A percentile compares a stretch with the other conserved stretches of the same genome.
These are phyloP conservation scores for Boletus patriciae DNA, from an alignment of 768 basidiomycete species.

Conservation along the genomic window DNA sequence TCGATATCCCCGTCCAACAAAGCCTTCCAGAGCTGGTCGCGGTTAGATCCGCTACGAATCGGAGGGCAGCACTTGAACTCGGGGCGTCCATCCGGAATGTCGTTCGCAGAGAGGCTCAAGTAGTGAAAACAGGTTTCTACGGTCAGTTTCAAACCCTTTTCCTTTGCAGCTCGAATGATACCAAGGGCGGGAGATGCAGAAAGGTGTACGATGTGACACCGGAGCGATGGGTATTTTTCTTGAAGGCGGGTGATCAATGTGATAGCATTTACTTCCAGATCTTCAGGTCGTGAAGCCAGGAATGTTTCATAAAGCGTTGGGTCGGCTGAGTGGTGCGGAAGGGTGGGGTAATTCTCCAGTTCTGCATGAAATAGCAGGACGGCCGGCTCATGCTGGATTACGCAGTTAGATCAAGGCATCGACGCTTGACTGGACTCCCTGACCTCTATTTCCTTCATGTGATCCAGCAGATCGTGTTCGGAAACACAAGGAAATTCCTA, in stretches of 20 bases:
- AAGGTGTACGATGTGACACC: conserved; percentile 94
- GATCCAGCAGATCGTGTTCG: conserved; percentile 60
- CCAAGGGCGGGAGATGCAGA: conserved; percentile 84
- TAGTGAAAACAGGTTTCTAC: conserved; percentile 99
- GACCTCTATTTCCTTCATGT: conserved; percentile 79
- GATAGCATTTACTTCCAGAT: conserved; percentile 81
- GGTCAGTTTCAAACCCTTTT: conserved; percentile 67
- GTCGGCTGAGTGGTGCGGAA: conserved; percentile 34
- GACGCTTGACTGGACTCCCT: background rate
- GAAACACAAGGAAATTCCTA: conserved; percentile 93
- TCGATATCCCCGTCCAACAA: conserved; percentile 82
- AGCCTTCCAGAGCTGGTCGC: conserved; percentile 78
- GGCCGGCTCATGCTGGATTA: conserved; percentile 57
- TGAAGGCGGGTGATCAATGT: conserved; percentile 69
- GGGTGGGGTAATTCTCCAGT: conserved; percentile 45
- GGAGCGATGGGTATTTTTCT: conserved; percentile 58
- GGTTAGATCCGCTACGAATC: conserved; percentile 72
- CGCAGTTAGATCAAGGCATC: conserved; percentile 10
- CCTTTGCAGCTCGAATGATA: conserved; percentile 66
- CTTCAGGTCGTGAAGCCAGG: conserved; percentile 78
- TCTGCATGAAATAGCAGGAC: conserved; percentile 94
- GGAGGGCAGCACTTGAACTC: conserved; percentile 98
- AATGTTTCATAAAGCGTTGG: conserved; percentile 74
- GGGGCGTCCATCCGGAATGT: conserved; percentile 72
- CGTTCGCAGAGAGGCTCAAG: conserved; percentile 69